phyloP scores from a whole-genome alignment of 371 early-diverging fungal species.

The Mortierella sp. region DNA sequence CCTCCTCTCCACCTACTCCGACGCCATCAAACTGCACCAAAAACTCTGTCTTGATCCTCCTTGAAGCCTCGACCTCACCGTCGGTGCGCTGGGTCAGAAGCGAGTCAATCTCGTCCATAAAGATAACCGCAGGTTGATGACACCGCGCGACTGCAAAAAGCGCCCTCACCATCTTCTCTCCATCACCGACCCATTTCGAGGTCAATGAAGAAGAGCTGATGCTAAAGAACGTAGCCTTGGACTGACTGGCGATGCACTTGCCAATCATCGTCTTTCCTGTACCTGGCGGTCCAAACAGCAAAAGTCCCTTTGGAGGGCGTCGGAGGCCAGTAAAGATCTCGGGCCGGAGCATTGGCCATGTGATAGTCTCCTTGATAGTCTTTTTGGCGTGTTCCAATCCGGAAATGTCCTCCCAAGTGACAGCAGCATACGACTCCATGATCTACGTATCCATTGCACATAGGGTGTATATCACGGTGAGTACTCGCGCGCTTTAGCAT shows the following conservation, averaged over 20 bases:
- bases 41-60: slow-evolving; percentile 91
- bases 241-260: slow-evolving; percentile 91
- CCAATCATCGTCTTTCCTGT: slow-evolving; percentile 94
- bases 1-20: slow-evolving; percentile 74
- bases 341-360: slow-evolving; percentile 94
- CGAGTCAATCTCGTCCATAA: slow-evolving; percentile 94
- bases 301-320: slow-evolving; percentile 90
- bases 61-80: slow-evolving; percentile 90
- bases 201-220: slow-evolving; percentile 92
- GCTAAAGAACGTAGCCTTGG: slow-evolving; percentile 92
- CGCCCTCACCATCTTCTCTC: slow-evolving; percentile 96
- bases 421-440: slow-evolving; percentile 59
- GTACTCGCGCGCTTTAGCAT: neutral
- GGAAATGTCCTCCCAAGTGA: slow-evolving; percentile 91
- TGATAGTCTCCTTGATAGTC: slow-evolving; percentile 83
- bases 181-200: slow-evolving; percentile 97
- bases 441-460: slow-evolving; percentile 50
- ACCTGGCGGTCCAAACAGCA: slow-evolving; percentile 90
- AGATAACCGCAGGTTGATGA: slow-evolving; percentile 92
- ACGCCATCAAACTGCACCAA: slow-evolving; percentile 90
- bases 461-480: neutral
- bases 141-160: slow-evolving; percentile 93
- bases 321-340: slow-evolving; percentile 88
- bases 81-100: slow-evolving; percentile 92
- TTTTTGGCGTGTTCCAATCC: slow-evolving; percentile 92